Base-by-base conservation (phyloP, 345 rosid species). In the Lepidium sativum region DNA sequence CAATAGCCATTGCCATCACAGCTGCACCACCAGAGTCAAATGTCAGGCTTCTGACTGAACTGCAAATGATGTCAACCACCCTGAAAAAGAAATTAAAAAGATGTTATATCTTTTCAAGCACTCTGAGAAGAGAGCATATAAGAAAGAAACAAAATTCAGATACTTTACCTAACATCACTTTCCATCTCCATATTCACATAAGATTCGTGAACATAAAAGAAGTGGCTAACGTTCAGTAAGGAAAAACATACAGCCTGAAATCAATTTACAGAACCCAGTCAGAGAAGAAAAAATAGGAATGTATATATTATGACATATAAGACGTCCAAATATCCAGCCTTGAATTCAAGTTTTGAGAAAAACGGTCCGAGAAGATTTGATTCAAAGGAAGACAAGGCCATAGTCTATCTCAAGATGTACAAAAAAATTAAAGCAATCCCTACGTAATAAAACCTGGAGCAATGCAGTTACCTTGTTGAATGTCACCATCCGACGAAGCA, bases 51-150 rank as follows among this genome's bases (percentile, higher is more conserved):
- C 84, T 83, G 40, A 89, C 76, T 16, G 87, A 75, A 44, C 77
- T 57, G 78, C 91, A 84, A 50, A 89, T 80, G 52, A 86, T 80
- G 67, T 92, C 97, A 67, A 82, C 85, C 73, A 81, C 81, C 94
- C 98, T 92, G 82, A 69, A 75, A 40, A 12, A 73, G 40, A 75
- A 77, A n/a, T n/a, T n/a, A n/a, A n/a, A n/a, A n/a, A n/a, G n/a
- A n/a, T n/a, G n/a, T n/a, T n/a, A n/a, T n/a, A 14, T 48, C 62
- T 32, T 73, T 32, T 60, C 35, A 69, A 63, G 49, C 39, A 32
- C 43, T 54, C 15, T 14, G 40, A n/a, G 49, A 52, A 55, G 11
- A 39, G 15, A 51, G 53, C 18, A 16, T 31, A 21, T 57, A 55
- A 29, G 34, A 49, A 50, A 41, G 56, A 42, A 14, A 40, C 29